Evolutionary conservation across 805 yeast species (phyloP).

Genomic region (Pichia paraexigua): DNA sequence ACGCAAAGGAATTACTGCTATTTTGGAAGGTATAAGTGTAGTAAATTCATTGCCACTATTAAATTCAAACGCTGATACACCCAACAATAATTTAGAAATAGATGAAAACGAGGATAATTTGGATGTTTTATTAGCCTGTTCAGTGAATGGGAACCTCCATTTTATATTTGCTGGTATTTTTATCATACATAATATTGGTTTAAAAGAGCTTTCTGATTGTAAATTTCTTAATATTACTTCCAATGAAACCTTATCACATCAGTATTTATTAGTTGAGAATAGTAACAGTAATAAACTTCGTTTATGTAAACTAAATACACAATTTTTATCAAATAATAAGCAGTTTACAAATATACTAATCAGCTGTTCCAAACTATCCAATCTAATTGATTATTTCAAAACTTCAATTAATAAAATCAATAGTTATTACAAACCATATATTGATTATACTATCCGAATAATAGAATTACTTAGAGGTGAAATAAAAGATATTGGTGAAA

Average conservation of each 20-base stretch:
- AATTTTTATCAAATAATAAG: slow-evolving; percentile 22
- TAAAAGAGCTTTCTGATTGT: not conserved
- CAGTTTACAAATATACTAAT: slow-evolving; percentile 27
- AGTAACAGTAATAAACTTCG: slow-evolving; percentile 13
- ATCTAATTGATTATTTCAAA: slow-evolving; percentile 28
- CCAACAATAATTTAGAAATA: slow-evolving; percentile 18
- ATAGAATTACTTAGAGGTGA: slow-evolving; percentile 32
- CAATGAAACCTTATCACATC: slow-evolving; percentile 14
- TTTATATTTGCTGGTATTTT: slow-evolving; percentile 29
- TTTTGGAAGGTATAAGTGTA: slow-evolving; percentile 15
- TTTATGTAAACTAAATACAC: slow-evolving; percentile 19
- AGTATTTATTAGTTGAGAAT: slow-evolving; percentile 18
- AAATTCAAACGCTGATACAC: slow-evolving; percentile 9
- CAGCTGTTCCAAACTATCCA: slow-evolving; percentile 30
- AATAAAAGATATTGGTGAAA: slow-evolving; percentile 18
- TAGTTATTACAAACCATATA: slow-evolving; percentile 29
- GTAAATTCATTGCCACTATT: slow-evolving; percentile 19
- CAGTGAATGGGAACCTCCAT: slow-evolving; percentile 18
- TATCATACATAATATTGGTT: slow-evolving; percentile 19
- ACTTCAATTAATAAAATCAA: slow-evolving; percentile 25
- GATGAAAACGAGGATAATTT: slow-evolving; percentile 18
- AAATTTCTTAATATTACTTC: not conserved
- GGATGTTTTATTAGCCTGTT: slow-evolving; percentile 25
- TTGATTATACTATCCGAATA: slow-evolving; percentile 31
- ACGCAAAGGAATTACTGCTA: not conserved